Percentiles rank a stretch among this genome's conserved stretches.
These are phyloP conservation scores for Sapria himalayana DNA, from an alignment of 345 rosid species.

Conservation along the genomic window DNA sequence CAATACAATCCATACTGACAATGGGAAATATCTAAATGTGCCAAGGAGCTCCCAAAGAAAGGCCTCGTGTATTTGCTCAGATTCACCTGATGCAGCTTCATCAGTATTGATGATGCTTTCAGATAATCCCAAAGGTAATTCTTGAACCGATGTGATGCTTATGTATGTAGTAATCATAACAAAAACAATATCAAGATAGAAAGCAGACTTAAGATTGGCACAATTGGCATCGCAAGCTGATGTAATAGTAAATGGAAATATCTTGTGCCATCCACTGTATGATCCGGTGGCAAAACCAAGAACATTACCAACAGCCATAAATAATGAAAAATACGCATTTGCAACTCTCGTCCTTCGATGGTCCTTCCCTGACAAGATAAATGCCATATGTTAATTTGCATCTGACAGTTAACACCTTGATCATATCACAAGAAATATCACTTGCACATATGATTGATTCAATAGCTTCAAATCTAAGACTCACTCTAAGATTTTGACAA, in stretches of 20 bases:
- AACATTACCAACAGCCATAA: conserved; percentile 82
- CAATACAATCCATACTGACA: conserved; percentile 55
- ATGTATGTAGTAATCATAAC: conserved; percentile 40
- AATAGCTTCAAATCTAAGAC: too few relatives aligned
- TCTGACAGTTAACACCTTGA: not conserved
- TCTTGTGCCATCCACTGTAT: conserved; percentile 70
- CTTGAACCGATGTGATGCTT: conserved; percentile 52
- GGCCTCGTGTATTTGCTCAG: conserved; percentile 47
- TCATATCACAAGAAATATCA: not conserved
- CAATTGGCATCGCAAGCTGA: conserved; percentile 56
- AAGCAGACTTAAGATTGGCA: conserved; percentile 91
- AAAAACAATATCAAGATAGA: conserved; percentile 49
- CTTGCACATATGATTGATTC: too few relatives aligned
- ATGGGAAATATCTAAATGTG: conserved; percentile 63
- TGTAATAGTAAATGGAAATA: conserved; percentile 59
- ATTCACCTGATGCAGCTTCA: conserved; percentile 27
- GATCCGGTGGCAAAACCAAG: conserved; percentile 91
- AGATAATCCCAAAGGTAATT: conserved; percentile 29
- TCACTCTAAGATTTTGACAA: too few relatives aligned
- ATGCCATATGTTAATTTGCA: conserved; percentile 7
- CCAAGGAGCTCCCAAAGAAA: conserved; percentile 76
- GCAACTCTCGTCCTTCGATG: conserved; percentile 82
- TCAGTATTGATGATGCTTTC: conserved; percentile 11
- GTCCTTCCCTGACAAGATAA: conserved; percentile 48
- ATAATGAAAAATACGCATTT: conserved; percentile 79